phyloP scores from a whole-genome alignment of 805 yeast genomes.

The Starmerella floris region DNA sequence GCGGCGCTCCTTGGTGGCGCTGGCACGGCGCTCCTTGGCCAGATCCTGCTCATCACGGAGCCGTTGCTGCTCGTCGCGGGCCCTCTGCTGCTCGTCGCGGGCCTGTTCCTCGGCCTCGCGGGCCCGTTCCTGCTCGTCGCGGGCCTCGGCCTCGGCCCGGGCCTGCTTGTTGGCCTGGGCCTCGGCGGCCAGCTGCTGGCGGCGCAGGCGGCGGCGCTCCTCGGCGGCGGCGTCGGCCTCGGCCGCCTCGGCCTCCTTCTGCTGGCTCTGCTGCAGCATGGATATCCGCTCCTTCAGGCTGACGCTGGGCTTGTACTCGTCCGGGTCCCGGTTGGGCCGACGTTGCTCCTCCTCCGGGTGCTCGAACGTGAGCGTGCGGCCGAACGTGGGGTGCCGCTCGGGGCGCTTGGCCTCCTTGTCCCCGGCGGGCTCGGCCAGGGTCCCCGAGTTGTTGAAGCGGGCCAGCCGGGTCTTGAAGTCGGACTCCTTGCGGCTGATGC shows the following conservation, averaged over 20 bases:
- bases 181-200: conserved; percentile 9
- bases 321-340: conserved; percentile 18
- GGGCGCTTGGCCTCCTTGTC: conserved; percentile 7
- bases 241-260: conserved; percentile 57
- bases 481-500: conserved; percentile 10
- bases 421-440: conserved; percentile 4
- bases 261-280: conserved; percentile 65
- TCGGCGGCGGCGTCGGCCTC: conserved; percentile 32
- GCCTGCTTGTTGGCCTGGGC: conserved; percentile 15
- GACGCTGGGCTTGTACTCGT: conserved; percentile 42
- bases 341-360: conserved; percentile 22
- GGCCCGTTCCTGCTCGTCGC: conserved; percentile 8
- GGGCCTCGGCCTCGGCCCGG: conserved; percentile 12
- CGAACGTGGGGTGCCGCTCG: conserved; percentile 12
- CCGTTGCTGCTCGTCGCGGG: too few species aligned
- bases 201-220: conserved; percentile 33
- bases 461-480: conserved; percentile 38
- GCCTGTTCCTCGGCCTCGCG: neutral
- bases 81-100: neutral
- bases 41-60: too few species aligned
- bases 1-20: too few species aligned
- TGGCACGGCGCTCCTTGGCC: too few species aligned
- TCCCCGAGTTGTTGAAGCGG: conserved; percentile 32
- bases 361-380: conserved; percentile 6
- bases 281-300: conserved; percentile 81